Base-by-base conservation (phyloP, 2,329 filamentous ascomycete species). In the Calonectria ilicicola region DNA sequence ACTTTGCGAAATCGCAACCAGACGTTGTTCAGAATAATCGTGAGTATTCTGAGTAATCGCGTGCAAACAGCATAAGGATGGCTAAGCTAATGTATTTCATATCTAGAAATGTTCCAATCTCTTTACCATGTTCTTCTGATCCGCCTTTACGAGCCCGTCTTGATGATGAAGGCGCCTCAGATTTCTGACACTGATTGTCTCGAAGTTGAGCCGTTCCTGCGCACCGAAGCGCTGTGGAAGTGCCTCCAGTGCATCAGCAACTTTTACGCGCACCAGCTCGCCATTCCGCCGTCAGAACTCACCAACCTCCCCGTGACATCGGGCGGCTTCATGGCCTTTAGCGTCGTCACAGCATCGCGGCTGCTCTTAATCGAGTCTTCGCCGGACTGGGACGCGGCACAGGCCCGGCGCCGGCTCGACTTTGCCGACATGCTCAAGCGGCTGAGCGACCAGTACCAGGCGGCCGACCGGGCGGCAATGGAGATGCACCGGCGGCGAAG, bases 81-180 rank as follows among this genome's bases (percentile, higher is more conserved):
- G n/a, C n/a, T n/a, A n/a, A n/a, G 10, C 49, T 46, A 10, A 3
- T 0, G 0, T 1, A 2, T 21, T 1, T 10, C n/a, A 1, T 21
- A n/a, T n/a, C n/a, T n/a, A 86, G 84, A 74, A 42, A 74, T 83
- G 6, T 78, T 86, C 35, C 81, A 80, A 74, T 75, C 81, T 2
- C 81, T 83, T 58, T 85, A 85, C 49, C 72, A 81, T 64, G 75
- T 78, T 40, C 69, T 82, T 1, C 49, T 83, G 6, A 77, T 83
- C 19, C 82, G 83, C 0, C 79, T 86, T 2, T 85, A 84, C 70
- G 85, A 86, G 58, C 84, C 84, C 0, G 79, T 80, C 23, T 80
- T 85, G 4, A 77, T 75, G 53, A 80, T 83, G 72, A 80, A 78
- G 4, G 67, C 79, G 1, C 65, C 76, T 0, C 44, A 62, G 5